These are phyloP conservation scores for Aureobasidium lini DNA, from an alignment of 2,329 filamentous ascomycete species.

Conservation along the genomic window DNA sequence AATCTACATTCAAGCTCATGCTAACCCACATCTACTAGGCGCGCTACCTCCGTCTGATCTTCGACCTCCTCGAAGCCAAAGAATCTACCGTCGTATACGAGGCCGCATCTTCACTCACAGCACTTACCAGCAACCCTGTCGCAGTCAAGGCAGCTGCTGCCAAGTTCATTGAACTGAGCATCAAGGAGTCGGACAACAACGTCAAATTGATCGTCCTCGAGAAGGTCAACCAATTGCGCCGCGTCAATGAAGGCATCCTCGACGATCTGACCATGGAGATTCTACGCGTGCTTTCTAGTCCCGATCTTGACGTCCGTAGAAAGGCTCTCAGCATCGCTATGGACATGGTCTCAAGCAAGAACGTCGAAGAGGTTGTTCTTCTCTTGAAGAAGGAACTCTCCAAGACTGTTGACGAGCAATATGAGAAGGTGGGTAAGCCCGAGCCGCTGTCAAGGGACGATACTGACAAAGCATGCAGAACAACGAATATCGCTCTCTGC, in stretches of 20 bases:
- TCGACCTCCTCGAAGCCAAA: slow-evolving; percentile 87
- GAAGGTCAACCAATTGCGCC: slow-evolving; percentile 78
- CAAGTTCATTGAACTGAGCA: slow-evolving; percentile 94
- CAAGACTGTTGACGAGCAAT: slow-evolving; percentile 97
- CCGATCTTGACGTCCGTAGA: slow-evolving; percentile 89
- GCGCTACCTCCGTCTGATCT: slow-evolving; percentile 86
- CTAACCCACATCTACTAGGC: slow-evolving; percentile 45
- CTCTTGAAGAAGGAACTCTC: slow-evolving; percentile 94
- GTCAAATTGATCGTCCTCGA: slow-evolving; percentile 98
- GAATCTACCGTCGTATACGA: slow-evolving; percentile 96
- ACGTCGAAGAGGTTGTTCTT: slow-evolving; percentile 94
- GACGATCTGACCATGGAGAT: slow-evolving; percentile 98
- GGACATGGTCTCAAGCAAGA: slow-evolving; percentile 98
- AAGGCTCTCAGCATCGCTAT: slow-evolving; percentile 86
- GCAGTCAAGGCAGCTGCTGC: slow-evolving; percentile 92
- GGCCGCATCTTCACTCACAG: slow-evolving; percentile 87
- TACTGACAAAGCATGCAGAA: slow-evolving; percentile 45
- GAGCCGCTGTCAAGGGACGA: neutral
- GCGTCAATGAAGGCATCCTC: slow-evolving; percentile 82
- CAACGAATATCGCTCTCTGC: slow-evolving; percentile 83
- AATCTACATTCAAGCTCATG: neutral
- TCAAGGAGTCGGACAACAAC: slow-evolving; percentile 98
- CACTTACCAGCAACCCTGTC: slow-evolving; percentile 91
- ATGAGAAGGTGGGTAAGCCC: slow-evolving; percentile 62
- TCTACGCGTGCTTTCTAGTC: slow-evolving; percentile 84